A percentile compares a stretch with the other conserved stretches of the same genome.
Evolutionary conservation across 2,329 filamentous ascomycete genomes (phyloP).

Genomic region (Arthrobotrys sinensis): DNA sequence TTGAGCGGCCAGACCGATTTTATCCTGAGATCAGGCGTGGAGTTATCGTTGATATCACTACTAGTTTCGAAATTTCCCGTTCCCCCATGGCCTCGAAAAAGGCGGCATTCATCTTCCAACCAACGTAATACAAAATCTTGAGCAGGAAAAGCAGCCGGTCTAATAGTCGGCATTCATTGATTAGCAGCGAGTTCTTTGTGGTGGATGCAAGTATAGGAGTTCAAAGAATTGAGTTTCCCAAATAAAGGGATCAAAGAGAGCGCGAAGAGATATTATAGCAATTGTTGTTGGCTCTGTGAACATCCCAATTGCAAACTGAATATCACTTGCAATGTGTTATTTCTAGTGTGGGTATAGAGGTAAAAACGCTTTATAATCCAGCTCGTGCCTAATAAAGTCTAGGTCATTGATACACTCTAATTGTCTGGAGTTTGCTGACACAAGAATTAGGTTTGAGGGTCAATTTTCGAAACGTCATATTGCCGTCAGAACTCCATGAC

Average conservation of each 20-base stretch:
- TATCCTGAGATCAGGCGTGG: neutral
- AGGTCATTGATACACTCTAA: too few relatives aligned
- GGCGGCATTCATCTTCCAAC: neutral
- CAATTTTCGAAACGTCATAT: neutral
- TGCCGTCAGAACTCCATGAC: neutral
- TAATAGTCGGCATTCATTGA: neutral
- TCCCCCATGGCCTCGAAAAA: neutral
- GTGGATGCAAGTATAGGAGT: neutral
- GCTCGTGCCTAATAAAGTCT: too few relatives aligned
- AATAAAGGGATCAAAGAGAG: neutral
- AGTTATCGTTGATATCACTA: neutral
- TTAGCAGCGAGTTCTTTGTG: neutral
- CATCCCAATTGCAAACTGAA: neutral
- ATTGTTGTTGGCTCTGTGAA: conserved; percentile 7
- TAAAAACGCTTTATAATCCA: neutral
- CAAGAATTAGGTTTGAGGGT: neutral
- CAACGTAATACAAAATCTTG: neutral
- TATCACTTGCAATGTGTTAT: neutral
- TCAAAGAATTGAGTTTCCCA: conserved; percentile 8
- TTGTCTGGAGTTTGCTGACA: neutral
- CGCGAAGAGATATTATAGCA: neutral
- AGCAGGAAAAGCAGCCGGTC: neutral
- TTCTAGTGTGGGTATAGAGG: neutral
- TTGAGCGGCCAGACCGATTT: neutral
- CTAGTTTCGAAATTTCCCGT: neutral